A percentile compares a stretch with the other conserved stretches of the same genome.
These are phyloP conservation scores for Kingdonia uniflora DNA, from an alignment of 164 flowering plant species.

Conservation along the genomic window DNA sequence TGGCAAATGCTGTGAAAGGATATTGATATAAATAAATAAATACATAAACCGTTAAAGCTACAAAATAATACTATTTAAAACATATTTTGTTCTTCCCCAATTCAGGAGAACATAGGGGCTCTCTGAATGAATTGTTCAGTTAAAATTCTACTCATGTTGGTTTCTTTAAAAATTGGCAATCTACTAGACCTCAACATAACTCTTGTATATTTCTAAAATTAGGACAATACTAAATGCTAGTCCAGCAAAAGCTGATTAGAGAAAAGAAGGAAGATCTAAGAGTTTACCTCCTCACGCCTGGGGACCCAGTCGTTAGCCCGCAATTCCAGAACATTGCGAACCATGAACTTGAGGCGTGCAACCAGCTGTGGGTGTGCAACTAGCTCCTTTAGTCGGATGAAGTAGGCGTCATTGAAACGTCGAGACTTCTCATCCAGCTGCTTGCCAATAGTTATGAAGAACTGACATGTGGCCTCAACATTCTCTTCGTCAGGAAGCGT, in stretches of 20 bases:
- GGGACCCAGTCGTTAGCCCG: constrained; percentile 88
- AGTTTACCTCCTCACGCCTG: constrained; percentile 77
- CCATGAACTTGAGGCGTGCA: constrained; percentile 71
- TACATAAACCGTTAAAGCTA: no score
- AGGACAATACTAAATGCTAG: no score
- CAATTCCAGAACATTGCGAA: constrained; percentile 73
- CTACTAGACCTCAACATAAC: no score
- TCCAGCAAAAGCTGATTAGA: neutral
- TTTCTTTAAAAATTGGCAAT: no score
- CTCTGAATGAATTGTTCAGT: no score
- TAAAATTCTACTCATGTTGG: no score
- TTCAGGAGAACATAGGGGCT: no score
- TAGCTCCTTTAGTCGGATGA: constrained; percentile 62
- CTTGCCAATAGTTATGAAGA: constrained; percentile 92
- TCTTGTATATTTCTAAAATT: no score
- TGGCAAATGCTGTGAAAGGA: no score
- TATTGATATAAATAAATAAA: no score
- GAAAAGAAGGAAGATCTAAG: neutral
- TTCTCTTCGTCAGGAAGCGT: constrained; percentile 87
- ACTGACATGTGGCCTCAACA: constrained; percentile 96
- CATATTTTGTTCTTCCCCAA: no score
- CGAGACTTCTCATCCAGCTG: constrained; percentile 83
- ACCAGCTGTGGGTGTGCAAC: constrained; percentile 56
- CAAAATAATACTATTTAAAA: no score
- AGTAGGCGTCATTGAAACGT: constrained; percentile 66